Conservation (phyloP, 2,329 filamentous ascomycete species). For the Clarireedia hainanense region DNA sequence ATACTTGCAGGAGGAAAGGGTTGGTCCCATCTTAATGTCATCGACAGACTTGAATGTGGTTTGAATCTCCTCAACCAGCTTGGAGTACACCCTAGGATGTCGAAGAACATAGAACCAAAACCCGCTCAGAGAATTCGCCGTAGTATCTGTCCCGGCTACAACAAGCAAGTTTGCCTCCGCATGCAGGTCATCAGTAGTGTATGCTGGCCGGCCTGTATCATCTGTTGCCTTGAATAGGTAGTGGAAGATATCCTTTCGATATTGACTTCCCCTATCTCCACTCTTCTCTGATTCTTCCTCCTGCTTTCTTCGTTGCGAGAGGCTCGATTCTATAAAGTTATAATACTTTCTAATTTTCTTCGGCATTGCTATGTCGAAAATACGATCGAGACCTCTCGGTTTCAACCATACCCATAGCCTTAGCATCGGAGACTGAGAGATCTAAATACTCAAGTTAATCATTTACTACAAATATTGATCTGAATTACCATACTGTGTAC, state of each 20-base stretch:
- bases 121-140: background rate
- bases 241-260: background rate
- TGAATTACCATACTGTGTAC: background rate
- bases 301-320: background rate
- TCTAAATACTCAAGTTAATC: background rate
- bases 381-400: background rate
- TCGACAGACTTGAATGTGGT: background rate
- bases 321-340: background rate
- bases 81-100: background rate
- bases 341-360: background rate
- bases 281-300: background rate
- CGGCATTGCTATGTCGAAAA: background rate
- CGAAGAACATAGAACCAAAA: background rate
- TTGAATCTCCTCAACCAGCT: background rate
- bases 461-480: background rate
- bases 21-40: background rate
- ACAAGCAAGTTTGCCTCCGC: background rate
- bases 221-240: conserved; percentile 92
- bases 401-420: background rate
- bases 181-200: background rate
- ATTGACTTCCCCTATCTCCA: background rate
- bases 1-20: background rate
- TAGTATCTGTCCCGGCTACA: background rate
- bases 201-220: conserved; percentile 79
- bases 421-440: background rate